These are phyloP conservation scores for Fusarium nisikadoi DNA, from an alignment of 2,329 filamentous ascomycete genomes.

Conservation along the genomic window DNA sequence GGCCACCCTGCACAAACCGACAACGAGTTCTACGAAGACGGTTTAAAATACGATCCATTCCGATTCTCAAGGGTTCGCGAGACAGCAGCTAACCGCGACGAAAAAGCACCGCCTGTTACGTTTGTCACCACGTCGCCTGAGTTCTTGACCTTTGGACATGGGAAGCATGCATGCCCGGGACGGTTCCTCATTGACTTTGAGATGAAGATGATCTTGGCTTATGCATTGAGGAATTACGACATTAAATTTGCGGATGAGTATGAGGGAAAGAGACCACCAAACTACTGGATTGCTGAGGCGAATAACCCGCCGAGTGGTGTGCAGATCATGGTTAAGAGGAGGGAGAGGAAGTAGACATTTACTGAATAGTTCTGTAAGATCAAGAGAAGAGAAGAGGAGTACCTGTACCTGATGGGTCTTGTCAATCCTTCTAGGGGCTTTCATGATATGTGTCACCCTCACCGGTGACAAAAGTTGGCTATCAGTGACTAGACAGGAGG, in stretches of 20 bases:
- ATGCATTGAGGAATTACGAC: conserved; percentile 38
- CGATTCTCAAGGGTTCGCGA: conserved; percentile 53
- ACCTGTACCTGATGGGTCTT: background rate
- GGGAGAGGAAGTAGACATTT: background rate
- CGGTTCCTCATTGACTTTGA: conserved; percentile 48
- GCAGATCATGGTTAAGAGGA: conserved; percentile 33
- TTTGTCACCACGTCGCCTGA: conserved; percentile 40
- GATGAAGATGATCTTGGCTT: conserved; percentile 47
- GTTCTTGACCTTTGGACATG: conserved; percentile 50
- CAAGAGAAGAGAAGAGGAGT: accelerated
- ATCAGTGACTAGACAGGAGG: background rate
- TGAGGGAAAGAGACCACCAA: conserved; percentile 33
- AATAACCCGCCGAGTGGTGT: conserved; percentile 30
- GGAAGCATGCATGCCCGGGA: conserved; percentile 49
- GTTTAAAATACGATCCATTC: conserved; percentile 54
- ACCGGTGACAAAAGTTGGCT: background rate
- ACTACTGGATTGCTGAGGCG: conserved; percentile 36
- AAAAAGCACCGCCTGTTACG: conserved; percentile 15
- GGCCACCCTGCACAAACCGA: conserved; percentile 47
- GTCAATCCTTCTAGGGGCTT: background rate
- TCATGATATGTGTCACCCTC: accelerated
- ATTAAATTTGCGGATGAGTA: conserved; percentile 34
- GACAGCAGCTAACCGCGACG: conserved; percentile 20
- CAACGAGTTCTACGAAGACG: conserved; percentile 46
- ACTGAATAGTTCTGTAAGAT: background rate